Conservation (phyloP, 441 rosid species). For the Brassica balearica region DNA sequence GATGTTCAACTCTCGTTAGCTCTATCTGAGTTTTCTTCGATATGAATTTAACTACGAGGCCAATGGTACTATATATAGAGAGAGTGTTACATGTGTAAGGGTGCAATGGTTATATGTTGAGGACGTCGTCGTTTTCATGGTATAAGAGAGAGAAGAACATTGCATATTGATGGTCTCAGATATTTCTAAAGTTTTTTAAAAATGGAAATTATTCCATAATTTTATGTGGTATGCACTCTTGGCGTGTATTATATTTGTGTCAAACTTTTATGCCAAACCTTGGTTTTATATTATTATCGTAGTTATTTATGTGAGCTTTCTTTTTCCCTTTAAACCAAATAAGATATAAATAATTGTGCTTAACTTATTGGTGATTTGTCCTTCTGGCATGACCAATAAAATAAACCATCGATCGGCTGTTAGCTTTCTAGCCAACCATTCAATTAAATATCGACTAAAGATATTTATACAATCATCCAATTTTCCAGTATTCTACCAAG, state of each 20-base stretch:
- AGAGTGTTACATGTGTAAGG: not conserved
- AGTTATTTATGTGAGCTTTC: conserved; percentile 23
- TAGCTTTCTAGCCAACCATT: conserved; percentile 30
- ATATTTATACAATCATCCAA: conserved; percentile 1
- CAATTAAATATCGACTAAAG: conserved; percentile 5
- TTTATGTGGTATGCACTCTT: conserved; percentile 36
- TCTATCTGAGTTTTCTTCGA: conserved; percentile 28
- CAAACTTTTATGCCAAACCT: conserved; percentile 39
- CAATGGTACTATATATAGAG: conserved; percentile 34
- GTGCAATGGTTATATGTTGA: not conserved
- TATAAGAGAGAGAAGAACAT: conserved; percentile 8
- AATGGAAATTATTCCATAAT: conserved; percentile 7
- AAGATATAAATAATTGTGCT: not conserved
- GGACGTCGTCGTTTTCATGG: conserved; percentile 27
- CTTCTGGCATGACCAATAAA: conserved; percentile 29
- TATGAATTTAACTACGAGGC: conserved; percentile 30
- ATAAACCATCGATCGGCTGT: conserved; percentile 16
- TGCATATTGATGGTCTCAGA: conserved; percentile 34
- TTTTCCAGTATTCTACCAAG: not conserved
- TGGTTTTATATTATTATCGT: conserved; percentile 27
- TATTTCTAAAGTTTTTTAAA: conserved; percentile 24
- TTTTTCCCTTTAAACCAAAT: conserved; percentile 20
- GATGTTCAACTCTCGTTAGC: conserved; percentile 23
- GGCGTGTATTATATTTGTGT: conserved; percentile 34
- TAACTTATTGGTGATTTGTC: conserved; percentile 14